Conservation (phyloP, 2,329 filamentous ascomycete species). For the Magnaporthiopsis rhizophila region DNA sequence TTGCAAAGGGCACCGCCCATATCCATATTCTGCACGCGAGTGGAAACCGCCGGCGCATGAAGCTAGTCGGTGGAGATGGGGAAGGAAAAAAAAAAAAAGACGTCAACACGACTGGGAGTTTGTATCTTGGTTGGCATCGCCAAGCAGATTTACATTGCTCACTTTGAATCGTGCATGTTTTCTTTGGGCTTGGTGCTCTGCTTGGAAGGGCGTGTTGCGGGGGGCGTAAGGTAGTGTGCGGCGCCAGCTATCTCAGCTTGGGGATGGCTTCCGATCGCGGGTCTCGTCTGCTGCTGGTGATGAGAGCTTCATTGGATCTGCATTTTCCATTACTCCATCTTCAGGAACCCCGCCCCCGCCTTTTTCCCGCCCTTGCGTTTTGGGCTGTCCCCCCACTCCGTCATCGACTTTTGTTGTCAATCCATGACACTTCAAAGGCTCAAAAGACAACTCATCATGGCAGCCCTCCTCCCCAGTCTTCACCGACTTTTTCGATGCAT, state of each 20-base stretch:
- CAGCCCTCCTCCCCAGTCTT: background rate
- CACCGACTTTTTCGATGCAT: conserved; percentile 2
- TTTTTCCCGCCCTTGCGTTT: no score
- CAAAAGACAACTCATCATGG: background rate
- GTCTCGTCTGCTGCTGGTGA: no score
- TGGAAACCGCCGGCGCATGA: background rate
- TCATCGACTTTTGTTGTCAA: background rate
- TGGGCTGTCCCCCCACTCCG: no score
- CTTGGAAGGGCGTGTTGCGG: background rate
- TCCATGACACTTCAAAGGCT: background rate
- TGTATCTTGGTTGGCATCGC: conserved; percentile 2
- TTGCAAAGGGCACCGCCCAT: no score
- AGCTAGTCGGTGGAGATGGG: background rate
- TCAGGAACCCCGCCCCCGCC: no score
- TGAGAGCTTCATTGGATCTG: no score
- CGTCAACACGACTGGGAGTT: background rate
- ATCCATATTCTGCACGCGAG: background rate
- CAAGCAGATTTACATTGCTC: background rate
- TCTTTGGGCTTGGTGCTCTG: background rate
- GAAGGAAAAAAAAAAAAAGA: background rate
- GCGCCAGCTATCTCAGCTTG: background rate
- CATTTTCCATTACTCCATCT: no score
- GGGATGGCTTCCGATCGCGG: no score
- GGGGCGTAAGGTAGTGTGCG: background rate
- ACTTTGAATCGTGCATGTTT: background rate